Evolutionary conservation across 2,329 filamentous ascomycete genomes (phyloP).

Genomic region (Nemania serpens): DNA sequence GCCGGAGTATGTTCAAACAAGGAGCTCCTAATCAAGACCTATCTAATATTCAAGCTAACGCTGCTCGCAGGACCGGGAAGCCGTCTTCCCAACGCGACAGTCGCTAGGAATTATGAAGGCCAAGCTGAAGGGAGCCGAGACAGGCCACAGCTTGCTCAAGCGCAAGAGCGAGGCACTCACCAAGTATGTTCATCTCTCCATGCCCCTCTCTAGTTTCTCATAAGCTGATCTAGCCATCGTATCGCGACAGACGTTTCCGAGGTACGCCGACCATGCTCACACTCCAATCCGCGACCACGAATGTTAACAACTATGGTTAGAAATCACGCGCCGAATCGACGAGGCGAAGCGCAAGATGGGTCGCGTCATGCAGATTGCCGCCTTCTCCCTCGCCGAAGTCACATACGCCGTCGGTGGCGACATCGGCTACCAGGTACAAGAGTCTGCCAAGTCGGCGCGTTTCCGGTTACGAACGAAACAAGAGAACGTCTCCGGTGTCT

Average conservation of each 20-base stretch:
- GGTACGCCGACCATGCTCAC: constrained; percentile 55
- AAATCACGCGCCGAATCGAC: constrained; percentile 96
- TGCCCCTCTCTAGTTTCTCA: background rate
- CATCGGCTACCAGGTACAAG: constrained; percentile 96
- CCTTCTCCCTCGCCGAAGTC: constrained; percentile 96
- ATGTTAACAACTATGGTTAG: constrained; percentile 49
- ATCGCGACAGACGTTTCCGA: constrained; percentile 74
- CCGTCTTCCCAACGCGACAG: constrained; percentile 97
- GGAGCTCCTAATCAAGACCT: background rate
- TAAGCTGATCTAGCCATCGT: constrained; percentile 14
- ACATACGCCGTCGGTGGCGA: constrained; percentile 96
- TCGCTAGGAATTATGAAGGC: constrained; percentile 96
- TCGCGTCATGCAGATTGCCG: constrained; percentile 97
- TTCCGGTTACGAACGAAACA: constrained; percentile 95
- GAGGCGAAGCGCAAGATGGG: constrained; percentile 99
- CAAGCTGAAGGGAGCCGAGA: constrained; percentile 93
- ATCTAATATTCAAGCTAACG: constrained; percentile 24
- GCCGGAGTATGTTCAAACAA: constrained; percentile 49
- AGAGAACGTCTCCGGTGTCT: constrained; percentile 97
- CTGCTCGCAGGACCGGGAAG: constrained; percentile 76
- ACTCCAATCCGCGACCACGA: background rate
- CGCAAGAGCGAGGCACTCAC: constrained; percentile 97
- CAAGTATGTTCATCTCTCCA: constrained; percentile 65
- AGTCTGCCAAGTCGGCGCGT: constrained; percentile 88
- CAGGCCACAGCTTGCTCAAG: constrained; percentile 92